Evolutionary conservation across 768 basidiomycete species (phyloP).

Genomic region (Amanita inopinata): DNA sequence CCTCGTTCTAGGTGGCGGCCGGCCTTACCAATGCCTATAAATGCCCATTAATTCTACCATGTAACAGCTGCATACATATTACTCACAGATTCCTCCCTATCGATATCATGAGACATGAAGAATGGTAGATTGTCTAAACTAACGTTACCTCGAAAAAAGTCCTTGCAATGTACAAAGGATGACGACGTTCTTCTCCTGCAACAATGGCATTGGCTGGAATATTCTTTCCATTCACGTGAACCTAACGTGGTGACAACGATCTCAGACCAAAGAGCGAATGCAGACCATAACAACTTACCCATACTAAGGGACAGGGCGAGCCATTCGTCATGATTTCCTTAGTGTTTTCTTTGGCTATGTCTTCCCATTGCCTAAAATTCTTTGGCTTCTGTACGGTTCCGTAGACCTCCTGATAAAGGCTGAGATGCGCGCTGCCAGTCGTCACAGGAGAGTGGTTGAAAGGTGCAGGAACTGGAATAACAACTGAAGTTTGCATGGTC

Average conservation of each 20-base stretch:
- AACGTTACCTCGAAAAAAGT: conserved; percentile 15
- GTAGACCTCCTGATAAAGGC: conserved; percentile 11
- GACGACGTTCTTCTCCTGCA: conserved; percentile 14
- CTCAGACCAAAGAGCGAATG: neutral
- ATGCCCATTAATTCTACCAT: neutral
- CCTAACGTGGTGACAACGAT: conserved; percentile 2
- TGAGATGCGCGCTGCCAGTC: no score
- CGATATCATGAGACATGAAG: neutral
- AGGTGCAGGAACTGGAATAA: no score
- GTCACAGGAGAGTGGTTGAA: no score
- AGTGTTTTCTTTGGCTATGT: conserved; percentile 12
- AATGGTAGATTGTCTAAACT: neutral
- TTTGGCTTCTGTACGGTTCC: conserved; percentile 13
- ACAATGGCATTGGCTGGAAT: conserved; percentile 16
- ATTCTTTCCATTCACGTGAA: conserved; percentile 14
- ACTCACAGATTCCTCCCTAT: conserved; percentile 10
- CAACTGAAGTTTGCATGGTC: no score
- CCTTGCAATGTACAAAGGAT: conserved; percentile 15
- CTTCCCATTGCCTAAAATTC: conserved; percentile 16
- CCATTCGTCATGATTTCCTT: conserved; percentile 12
- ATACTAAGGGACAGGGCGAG: conserved; percentile 14
- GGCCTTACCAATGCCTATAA: conserved; percentile 16
- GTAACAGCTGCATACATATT: neutral
- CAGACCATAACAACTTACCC: conserved; percentile 13
- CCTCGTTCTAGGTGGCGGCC: conserved; percentile 14